Base-by-base conservation (phyloP, 2,329 filamentous ascomycete genomes). In the Xylaria digitata region DNA sequence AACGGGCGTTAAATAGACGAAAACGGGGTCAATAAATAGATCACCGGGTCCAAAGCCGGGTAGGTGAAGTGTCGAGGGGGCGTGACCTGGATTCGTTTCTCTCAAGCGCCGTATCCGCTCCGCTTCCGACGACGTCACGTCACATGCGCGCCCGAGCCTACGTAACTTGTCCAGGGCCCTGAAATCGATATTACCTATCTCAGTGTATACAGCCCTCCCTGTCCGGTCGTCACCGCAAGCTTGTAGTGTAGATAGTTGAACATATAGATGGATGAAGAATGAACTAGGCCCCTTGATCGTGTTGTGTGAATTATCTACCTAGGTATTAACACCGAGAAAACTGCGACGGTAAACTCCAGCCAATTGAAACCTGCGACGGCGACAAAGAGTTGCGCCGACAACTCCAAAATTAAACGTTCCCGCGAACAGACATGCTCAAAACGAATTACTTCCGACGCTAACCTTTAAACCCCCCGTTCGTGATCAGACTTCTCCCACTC, bases 321-420 rank as follows among this genome's bases (percentile, higher is more conserved):
- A 32, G 59, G 30, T 19, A 61, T 66, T 62, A 62, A 66, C 53
- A n/a, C 63, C 63, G 53, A 62, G 53, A 48, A 58, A 48, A 52
- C 57, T 43, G 46, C 53, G 46, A 53, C 58, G 58, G 63, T 19
- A 62, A 57, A 37, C 26, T 50, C 63, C 63, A 45, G 45, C 34
- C 45, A 23, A 57, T n/a, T 21, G 50, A 37, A 30, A 37, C 58
- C 15, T 19, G 19, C 55, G 13, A 26, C 49, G 11, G 21, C 50
- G 26, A 21, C 34, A 26, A n/a, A 54, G 30, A 11, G 52, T 19
- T 37, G 23, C 30, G 26, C 15, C 26, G 48, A 50, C 32, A 32
- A 50, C 26, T 34, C 48, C 48, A 50, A 50, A 32, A 19, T 17
- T 30, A 26, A 50, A 19, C 15, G n/a, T 4, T n/a, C 48, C 32